Evolutionary conservation across 31 red algal genomes (phyloP).

Genomic region (Odonthalia washingtoniensis): DNA sequence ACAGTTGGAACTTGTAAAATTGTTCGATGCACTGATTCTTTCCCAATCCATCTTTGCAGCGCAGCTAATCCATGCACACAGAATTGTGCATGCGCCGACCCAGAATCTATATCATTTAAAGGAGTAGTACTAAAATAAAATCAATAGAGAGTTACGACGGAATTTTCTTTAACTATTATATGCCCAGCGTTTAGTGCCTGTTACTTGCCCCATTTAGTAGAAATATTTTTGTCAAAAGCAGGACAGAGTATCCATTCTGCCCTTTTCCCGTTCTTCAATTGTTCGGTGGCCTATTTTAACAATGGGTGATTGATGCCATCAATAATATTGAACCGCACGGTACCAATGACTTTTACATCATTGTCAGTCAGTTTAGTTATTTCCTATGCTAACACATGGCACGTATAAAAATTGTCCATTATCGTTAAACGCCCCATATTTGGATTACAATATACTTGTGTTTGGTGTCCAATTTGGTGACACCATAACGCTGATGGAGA

Average conservation of each 20-base stretch:
- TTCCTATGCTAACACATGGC: background rate
- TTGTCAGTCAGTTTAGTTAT: background rate
- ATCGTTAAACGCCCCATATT: constrained; percentile 6
- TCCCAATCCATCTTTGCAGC: no score
- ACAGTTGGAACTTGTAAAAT: constrained; percentile 10
- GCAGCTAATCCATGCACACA: constrained; percentile 42
- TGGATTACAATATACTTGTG: background rate
- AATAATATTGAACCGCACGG: constrained; percentile 6
- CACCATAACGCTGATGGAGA: constrained; percentile 4
- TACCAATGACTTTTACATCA: background rate
- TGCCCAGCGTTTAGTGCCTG: background rate
- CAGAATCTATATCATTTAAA: background rate
- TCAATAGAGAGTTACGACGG: background rate
- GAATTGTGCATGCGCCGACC: background rate
- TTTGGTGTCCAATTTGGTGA: constrained; percentile 6
- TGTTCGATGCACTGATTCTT: background rate
- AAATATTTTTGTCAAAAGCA: background rate
- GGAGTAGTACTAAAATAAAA: background rate
- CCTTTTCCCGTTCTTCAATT: background rate
- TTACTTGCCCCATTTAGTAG: background rate
- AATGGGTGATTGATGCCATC: constrained; percentile 22
- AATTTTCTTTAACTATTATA: background rate
- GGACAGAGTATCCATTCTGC: background rate
- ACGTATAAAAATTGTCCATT: constrained; percentile 28
- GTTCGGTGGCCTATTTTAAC: constrained; percentile 9